phyloP scores from a whole-genome alignment of 192 early-diverging fungal genomes.

The Physocladia obscura region DNA sequence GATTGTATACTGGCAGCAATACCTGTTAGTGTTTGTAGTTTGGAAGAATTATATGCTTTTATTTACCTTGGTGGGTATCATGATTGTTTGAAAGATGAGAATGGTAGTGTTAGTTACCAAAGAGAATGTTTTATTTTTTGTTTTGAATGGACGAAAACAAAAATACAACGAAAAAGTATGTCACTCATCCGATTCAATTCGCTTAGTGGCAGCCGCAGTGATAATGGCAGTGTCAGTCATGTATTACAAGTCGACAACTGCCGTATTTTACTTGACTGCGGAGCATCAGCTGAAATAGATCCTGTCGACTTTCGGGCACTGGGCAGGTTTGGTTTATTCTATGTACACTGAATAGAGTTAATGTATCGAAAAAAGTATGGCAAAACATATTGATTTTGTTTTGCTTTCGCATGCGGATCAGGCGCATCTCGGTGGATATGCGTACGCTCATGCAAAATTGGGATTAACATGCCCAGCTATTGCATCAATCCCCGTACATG shows the following conservation, averaged over 20 bases:
- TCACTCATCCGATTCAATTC: slow-evolving; percentile 77
- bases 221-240: slow-evolving; percentile 77
- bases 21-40: too few relatives aligned
- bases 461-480: slow-evolving; percentile 85
- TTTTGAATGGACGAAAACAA: neutral
- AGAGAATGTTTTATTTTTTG: too few relatives aligned
- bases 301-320: slow-evolving; percentile 65
- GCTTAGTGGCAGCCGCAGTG: slow-evolving; percentile 74
- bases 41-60: too few relatives aligned
- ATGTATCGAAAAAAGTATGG: slow-evolving; percentile 58
- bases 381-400: slow-evolving; percentile 85
- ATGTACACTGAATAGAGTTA: too few relatives aligned
- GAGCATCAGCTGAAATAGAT: slow-evolving; percentile 79
- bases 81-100: too few relatives aligned
- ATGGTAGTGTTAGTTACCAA: too few relatives aligned
- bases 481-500: slow-evolving; percentile 86
- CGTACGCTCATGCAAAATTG: slow-evolving; percentile 73
- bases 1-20: too few relatives aligned
- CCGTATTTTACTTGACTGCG: slow-evolving; percentile 94
- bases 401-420: slow-evolving; percentile 87
- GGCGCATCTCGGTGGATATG: slow-evolving; percentile 80
- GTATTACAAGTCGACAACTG: slow-evolving; percentile 88
- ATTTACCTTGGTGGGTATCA: too few relatives aligned
- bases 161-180: too few relatives aligned
- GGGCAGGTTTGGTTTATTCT: slow-evolving; percentile 61